A percentile compares a stretch with the other conserved stretches of the same genome.
phyloP scores from a whole-genome alignment of 2,329 filamentous ascomycete genomes.

The Sarocladium strictum region DNA sequence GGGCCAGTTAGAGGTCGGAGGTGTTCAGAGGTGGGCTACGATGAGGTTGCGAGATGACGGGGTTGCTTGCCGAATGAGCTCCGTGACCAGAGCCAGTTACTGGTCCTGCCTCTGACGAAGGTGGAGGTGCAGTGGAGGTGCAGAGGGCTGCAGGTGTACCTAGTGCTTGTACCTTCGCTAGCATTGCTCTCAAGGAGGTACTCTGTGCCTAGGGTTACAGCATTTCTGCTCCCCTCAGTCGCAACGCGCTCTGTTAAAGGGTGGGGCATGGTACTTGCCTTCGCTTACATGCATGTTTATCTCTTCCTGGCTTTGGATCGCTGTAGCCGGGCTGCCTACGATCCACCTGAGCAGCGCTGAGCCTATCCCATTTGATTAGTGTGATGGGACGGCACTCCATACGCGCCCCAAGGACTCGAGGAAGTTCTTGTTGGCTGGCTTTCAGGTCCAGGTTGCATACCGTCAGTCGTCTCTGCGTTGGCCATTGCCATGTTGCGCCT shows the following conservation, averaged over 20 bases:
- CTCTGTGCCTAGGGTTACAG: no score
- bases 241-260: background rate
- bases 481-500: background rate
- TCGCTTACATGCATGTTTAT: background rate
- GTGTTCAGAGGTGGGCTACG: background rate
- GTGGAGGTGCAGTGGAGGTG: slow-evolving; percentile 4
- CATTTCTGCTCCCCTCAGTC: background rate
- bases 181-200: no score
- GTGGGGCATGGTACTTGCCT: background rate
- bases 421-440: background rate
- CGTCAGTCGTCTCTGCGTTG: background rate
- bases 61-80: slow-evolving; percentile 7
- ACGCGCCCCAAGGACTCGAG: background rate
- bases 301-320: background rate
- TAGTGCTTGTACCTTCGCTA: no score
- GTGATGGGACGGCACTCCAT: background rate
- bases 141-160: no score
- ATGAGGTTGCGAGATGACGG: slow-evolving; percentile 3
- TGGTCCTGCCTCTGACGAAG: slow-evolving; percentile 5
- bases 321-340: background rate
- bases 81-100: slow-evolving; percentile 3
- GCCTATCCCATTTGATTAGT: no score
- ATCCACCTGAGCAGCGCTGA: background rate
- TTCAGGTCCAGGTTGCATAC: background rate
- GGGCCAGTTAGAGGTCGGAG: background rate